A percentile compares a stretch with the other conserved stretches of the same genome.
Evolutionary conservation across 148 eudicot species (phyloP).

Genomic region (Rhododendron kiyosumense): DNA sequence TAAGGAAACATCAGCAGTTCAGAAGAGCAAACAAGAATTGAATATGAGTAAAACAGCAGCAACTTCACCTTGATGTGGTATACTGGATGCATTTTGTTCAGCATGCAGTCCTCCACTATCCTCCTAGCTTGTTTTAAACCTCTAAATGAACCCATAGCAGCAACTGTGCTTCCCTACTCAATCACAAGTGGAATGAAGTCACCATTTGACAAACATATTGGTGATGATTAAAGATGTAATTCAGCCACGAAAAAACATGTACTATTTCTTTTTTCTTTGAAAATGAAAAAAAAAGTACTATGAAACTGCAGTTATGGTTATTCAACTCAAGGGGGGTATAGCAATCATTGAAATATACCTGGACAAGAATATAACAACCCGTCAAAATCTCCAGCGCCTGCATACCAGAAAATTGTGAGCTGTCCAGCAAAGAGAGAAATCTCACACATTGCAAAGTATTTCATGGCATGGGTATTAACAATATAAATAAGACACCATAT

Average conservation of each 20-base stretch:
- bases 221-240: neutral
- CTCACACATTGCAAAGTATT: neutral
- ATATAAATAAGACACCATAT: neutral
- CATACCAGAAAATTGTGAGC: slow-evolving; percentile 18
- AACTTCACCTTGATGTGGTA: slow-evolving; percentile 62
- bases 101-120: slow-evolving; percentile 86
- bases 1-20: slow-evolving; percentile 6
- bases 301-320: neutral
- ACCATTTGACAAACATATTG: neutral
- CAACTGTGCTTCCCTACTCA: slow-evolving; percentile 83
- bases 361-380: slow-evolving; percentile 93
- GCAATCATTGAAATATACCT: slow-evolving; percentile 40
- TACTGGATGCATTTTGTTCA: slow-evolving; percentile 86
- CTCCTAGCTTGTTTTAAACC: slow-evolving; percentile 90
- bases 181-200: slow-evolving; percentile 6
- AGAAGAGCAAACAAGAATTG: neutral
- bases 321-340: neutral
- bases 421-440: neutral
- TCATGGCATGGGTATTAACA: neutral
- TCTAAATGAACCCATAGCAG: slow-evolving; percentile 95
- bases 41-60: neutral
- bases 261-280: neutral
- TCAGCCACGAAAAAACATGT: neutral
- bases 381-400: slow-evolving; percentile 99
- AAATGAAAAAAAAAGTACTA: neutral